These are phyloP conservation scores for Saksenaea oblongispora DNA, from an alignment of 371 early-diverging fungal genomes.

Conservation along the genomic window DNA sequence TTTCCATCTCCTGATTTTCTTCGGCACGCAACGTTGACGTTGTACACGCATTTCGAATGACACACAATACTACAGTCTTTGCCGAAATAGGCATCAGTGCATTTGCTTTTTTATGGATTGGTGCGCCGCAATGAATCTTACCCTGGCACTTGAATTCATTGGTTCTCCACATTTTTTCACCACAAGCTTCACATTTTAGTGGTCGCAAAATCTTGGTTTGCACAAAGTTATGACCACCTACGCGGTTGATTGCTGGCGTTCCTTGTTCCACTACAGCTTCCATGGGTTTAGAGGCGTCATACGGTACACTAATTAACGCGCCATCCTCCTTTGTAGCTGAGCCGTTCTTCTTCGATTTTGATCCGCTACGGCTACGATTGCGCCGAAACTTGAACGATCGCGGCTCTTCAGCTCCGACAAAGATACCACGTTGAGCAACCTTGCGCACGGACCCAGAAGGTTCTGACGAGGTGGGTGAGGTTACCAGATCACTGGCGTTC, in stretches of 20 bases:
- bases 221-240: conserved; percentile 55
- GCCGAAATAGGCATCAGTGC: background rate
- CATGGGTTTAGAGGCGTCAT: conserved; percentile 19
- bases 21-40: conserved; percentile 28
- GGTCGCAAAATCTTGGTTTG: conserved; percentile 68
- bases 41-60: conserved; percentile 42
- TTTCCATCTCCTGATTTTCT: conserved; percentile 23
- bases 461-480: background rate
- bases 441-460: conserved; percentile 19
- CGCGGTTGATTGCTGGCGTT: background rate
- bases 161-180: conserved; percentile 86
- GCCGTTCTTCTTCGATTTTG: conserved; percentile 17
- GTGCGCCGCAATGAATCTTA: conserved; percentile 20
- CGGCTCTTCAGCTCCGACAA: conserved; percentile 44
- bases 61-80: conserved; percentile 40
- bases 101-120: background rate
- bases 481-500: background rate
- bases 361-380: conserved; percentile 24
- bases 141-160: conserved; percentile 78
- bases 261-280: background rate
- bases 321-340: conserved; percentile 14
- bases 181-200: conserved; percentile 80
- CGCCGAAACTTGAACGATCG: conserved; percentile 48
- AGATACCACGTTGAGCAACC: conserved; percentile 43
- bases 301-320: conserved; percentile 28